Percentiles rank a stretch among this genome's conserved stretches.
These are phyloP conservation scores for Xanthoconium separans DNA, from an alignment of 1,284 basidiomycete genomes.

Conservation along the genomic window DNA sequence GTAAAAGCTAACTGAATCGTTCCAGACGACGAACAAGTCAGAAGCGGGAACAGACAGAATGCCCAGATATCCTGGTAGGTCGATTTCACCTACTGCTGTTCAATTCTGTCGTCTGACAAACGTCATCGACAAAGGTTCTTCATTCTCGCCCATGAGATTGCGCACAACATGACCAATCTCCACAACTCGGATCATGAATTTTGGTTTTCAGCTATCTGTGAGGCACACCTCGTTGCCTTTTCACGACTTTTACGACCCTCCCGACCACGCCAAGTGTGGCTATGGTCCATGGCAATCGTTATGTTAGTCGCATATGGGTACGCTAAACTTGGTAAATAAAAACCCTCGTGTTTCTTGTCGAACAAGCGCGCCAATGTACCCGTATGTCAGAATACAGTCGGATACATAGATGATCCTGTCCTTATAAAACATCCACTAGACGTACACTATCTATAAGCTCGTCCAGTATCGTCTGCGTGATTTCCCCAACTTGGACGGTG, in stretches of 20 bases:
- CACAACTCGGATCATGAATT: constrained; percentile 77
- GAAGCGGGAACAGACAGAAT: not conserved
- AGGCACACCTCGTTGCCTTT: constrained; percentile 44
- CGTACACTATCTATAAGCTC: too few relatives aligned
- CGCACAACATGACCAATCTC: constrained; percentile 65
- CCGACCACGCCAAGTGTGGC: too few relatives aligned
- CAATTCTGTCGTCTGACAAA: not conserved
- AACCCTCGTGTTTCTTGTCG: too few relatives aligned
- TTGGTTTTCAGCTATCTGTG: constrained; percentile 88
- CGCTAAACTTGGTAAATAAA: too few relatives aligned
- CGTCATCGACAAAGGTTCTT: not conserved
- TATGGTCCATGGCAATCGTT: too few relatives aligned
- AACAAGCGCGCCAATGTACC: too few relatives aligned
- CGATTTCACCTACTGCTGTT: not conserved
- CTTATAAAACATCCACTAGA: too few relatives aligned
- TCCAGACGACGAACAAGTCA: constrained; percentile 1
- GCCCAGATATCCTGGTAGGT: constrained; percentile 1
- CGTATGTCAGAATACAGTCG: too few relatives aligned
- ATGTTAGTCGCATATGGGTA: too few relatives aligned
- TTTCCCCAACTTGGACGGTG: too few relatives aligned
- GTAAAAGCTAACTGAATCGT: not conserved
- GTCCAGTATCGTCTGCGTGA: too few relatives aligned
- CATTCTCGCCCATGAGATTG: constrained; percentile 87
- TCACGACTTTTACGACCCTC: not conserved
- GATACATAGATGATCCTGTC: too few relatives aligned